Conservation (phyloP, 257 asterid species). For the Linaria vulgaris region DNA sequence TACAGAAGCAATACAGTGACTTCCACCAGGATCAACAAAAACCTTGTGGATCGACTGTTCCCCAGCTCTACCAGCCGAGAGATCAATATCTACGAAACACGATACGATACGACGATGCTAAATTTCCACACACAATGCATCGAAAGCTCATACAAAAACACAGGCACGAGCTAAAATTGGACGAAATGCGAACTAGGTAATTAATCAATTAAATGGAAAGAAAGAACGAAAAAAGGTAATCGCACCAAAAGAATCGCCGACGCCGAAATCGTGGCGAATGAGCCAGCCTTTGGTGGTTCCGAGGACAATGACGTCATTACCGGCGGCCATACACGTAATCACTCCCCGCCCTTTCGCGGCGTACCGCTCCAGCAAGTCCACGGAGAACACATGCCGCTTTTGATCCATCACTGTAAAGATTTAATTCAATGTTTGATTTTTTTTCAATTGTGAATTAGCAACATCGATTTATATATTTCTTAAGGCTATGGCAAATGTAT, state of each 20-base stretch:
- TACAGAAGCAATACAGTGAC: slow-evolving; percentile 90
- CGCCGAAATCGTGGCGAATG: slow-evolving; percentile 92
- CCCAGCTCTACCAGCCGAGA: slow-evolving; percentile 84
- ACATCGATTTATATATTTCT: no score
- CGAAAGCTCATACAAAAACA: no score
- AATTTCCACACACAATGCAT: no score
- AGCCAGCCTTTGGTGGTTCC: slow-evolving; percentile 97
- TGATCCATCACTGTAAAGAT: slow-evolving; percentile 41
- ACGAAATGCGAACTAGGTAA: no score
- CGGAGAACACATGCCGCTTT: slow-evolving; percentile 78
- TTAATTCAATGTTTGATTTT: no score
- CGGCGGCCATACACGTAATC: slow-evolving; percentile 93
- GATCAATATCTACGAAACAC: slow-evolving; percentile 72
- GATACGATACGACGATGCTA: neutral
- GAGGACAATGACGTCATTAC: slow-evolving; percentile 82
- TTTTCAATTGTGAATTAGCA: no score
- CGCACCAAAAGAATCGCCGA: slow-evolving; percentile 78
- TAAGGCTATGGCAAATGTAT: no score
- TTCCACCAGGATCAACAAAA: slow-evolving; percentile 93
- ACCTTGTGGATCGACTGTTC: slow-evolving; percentile 91
- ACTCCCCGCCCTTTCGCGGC: slow-evolving; percentile 92
- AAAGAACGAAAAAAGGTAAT: no score
- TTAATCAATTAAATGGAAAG: no score
- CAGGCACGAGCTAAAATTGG: no score
- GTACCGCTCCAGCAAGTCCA: slow-evolving; percentile 84